These are phyloP conservation scores for Ambrosiella beaveri DNA, from an alignment of 2,329 filamentous ascomycete genomes.

Conservation along the genomic window DNA sequence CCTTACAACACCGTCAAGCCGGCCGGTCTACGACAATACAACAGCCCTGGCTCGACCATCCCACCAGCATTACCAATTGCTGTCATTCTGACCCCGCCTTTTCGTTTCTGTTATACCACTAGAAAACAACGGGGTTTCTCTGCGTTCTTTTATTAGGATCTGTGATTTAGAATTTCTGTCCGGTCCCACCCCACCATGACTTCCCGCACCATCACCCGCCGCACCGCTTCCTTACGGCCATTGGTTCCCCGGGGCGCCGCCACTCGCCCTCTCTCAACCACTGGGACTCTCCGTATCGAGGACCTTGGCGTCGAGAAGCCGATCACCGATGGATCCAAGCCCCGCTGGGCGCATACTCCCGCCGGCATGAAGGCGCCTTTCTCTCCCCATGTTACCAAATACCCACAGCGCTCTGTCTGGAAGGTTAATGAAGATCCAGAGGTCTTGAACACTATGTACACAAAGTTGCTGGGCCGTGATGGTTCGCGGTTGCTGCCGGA, in stretches of 20 bases:
- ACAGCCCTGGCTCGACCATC: not conserved
- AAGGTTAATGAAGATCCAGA: slow-evolving; percentile 58
- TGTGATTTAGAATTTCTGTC: too few species aligned
- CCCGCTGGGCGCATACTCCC: slow-evolving; percentile 57
- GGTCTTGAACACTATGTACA: slow-evolving; percentile 62
- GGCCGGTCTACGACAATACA: not conserved
- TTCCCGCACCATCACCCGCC: not conserved
- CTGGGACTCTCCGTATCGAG: not conserved
- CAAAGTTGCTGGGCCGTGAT: slow-evolving; percentile 52
- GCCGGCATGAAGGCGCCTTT: slow-evolving; percentile 52
- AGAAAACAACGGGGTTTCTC: not conserved
- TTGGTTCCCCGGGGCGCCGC: not conserved
- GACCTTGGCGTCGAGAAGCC: not conserved
- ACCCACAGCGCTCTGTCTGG: slow-evolving; percentile 38
- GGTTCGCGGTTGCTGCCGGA: slow-evolving; percentile 64
- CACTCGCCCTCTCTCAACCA: slow-evolving; percentile 1
- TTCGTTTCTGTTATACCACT: not conserved
- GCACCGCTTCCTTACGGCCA: not conserved
- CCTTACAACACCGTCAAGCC: not conserved
- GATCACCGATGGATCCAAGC: slow-evolving; percentile 17
- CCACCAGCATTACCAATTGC: not conserved
- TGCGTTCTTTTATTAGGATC: too few species aligned
- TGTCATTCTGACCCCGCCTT: not conserved
- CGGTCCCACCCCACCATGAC: not conserved
- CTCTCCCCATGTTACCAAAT: slow-evolving; percentile 40